Evolutionary conservation across 169 alveolate species (phyloP).

Genomic region (Cryptosporidium baileyi): DNA sequence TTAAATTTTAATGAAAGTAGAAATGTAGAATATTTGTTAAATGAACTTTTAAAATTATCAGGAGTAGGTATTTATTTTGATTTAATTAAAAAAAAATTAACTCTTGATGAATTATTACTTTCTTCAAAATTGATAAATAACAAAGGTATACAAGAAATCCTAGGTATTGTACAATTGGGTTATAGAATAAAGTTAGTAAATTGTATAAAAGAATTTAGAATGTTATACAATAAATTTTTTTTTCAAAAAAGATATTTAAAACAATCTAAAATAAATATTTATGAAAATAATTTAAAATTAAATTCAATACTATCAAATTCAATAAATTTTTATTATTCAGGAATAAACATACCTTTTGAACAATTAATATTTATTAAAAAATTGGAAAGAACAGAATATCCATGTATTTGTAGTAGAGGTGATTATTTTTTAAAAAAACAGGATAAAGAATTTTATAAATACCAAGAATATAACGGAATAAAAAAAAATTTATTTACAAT

Average conservation of each 20-base stretch:
- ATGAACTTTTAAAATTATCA: background rate
- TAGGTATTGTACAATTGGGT: constrained; percentile 25
- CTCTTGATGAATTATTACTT: constrained; percentile 1
- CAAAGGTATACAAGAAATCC: background rate
- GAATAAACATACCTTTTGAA: constrained; percentile 60
- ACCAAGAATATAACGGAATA: background rate
- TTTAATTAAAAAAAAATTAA: background rate
- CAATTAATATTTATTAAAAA: constrained; percentile 13
- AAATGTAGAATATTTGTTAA: background rate
- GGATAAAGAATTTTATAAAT: background rate
- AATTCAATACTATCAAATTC: background rate
- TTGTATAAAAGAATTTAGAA: constrained; percentile 31
- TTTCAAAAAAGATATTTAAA: background rate
- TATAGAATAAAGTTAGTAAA: constrained; percentile 38
- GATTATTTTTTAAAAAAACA: background rate
- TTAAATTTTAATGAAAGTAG: background rate
- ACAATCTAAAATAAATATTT: background rate
- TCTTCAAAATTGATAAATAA: background rate
- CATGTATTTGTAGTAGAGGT: constrained; percentile 1
- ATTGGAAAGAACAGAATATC: constrained; percentile 10
- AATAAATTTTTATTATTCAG: constrained; percentile 3
- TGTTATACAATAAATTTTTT: background rate
- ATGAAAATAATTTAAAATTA: background rate
- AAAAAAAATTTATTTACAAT: no score
- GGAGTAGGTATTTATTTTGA: no score